Conservation (phyloP, 176 grass and related monocot species). For the Carex cristatella region DNA sequence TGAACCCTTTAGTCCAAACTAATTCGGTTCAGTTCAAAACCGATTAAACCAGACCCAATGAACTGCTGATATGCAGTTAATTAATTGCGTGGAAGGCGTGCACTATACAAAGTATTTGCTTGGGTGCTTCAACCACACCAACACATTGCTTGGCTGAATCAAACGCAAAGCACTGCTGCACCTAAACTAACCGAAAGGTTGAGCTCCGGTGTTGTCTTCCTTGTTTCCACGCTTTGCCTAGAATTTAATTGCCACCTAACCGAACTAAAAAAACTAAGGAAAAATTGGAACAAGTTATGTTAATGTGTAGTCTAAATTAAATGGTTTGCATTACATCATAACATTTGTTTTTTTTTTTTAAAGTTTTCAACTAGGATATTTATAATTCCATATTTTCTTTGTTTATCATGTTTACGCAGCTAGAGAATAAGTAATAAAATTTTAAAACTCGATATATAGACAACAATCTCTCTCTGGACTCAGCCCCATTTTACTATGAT, state of each 20-base stretch:
- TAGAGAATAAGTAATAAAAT: neutral
- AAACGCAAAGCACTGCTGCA: neutral
- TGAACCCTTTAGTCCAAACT: no score
- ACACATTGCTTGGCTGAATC: constrained; percentile 22
- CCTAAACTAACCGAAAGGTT: neutral
- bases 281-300: neutral
- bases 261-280: neutral
- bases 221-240: constrained; percentile 2
- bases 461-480: neutral
- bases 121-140: constrained; percentile 14
- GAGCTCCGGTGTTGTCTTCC: no score
- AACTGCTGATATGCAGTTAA: neutral
- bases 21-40: no score
- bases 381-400: neutral
- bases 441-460: neutral
- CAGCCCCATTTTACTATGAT: neutral
- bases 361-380: neutral
- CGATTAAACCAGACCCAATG: no score
- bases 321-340: constrained; percentile 1
- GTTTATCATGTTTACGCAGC: neutral
- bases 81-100: neutral
- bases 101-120: neutral
- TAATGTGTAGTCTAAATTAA: neutral
- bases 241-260: neutral
- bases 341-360: neutral